Evolutionary conservation across 371 early-diverging fungal genomes (phyloP).

Genomic region (Lichtheimia hyalospora): DNA sequence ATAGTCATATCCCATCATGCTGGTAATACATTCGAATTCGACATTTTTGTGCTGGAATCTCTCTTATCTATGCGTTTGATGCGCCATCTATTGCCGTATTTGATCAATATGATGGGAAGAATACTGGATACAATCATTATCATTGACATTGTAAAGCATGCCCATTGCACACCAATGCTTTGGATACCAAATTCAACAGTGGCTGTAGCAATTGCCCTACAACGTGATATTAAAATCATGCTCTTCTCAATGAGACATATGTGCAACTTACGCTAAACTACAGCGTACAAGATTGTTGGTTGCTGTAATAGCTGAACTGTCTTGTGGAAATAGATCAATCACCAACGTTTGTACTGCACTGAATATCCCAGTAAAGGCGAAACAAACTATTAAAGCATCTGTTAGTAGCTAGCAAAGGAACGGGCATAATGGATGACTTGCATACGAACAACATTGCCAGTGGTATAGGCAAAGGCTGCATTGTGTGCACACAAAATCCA

Average conservation of each 20-base stretch:
- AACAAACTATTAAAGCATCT: background rate
- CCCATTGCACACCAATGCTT: constrained; percentile 31
- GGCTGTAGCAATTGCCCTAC: constrained; percentile 24
- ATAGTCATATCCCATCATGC: no score
- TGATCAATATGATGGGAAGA: background rate
- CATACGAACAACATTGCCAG: constrained; percentile 24
- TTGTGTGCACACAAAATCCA: constrained; percentile 25
- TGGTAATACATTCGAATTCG: no score
- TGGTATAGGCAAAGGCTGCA: constrained; percentile 9
- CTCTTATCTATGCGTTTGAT: background rate
- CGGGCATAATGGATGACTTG: background rate
- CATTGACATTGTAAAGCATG: constrained; percentile 26
- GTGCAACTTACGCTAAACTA: constrained; percentile 20
- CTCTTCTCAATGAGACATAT: no score
- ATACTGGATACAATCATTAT: constrained; percentile 2
- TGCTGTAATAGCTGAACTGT: constrained; percentile 36
- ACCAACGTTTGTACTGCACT: constrained; percentile 23
- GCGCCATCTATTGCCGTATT: background rate
- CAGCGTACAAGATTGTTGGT: constrained; percentile 36
- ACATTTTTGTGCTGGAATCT: background rate
- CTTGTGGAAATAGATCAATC: constrained; percentile 24
- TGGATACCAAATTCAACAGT: constrained; percentile 25
- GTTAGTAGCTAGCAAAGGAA: background rate
- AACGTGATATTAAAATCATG: background rate
- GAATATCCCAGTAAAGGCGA: background rate